These are phyloP conservation scores for Umbelopsis isabellina DNA, from an alignment of 192 early-diverging fungal genomes.

Conservation along the genomic window DNA sequence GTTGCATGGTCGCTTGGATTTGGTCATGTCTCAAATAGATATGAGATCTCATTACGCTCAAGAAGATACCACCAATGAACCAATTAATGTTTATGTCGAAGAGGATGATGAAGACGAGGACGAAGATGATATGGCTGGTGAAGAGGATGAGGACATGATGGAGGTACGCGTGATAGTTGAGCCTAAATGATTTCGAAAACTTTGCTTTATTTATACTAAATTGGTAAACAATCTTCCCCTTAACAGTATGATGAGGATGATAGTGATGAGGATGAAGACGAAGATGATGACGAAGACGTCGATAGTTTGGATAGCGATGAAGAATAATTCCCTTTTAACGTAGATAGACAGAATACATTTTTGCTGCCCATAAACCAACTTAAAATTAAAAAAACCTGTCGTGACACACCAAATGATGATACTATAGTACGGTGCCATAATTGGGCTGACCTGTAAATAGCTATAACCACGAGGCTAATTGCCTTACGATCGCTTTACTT, in stretches of 20 bases:
- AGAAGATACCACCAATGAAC: constrained; percentile 41
- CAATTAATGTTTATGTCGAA: constrained; percentile 53
- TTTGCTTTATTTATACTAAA: background rate
- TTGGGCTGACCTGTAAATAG: background rate
- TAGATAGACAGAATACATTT: constrained; percentile 9
- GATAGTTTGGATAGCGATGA: constrained; percentile 21
- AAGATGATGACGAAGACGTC: constrained; percentile 27
- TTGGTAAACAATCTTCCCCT: too few species aligned
- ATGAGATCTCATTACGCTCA: constrained; percentile 39
- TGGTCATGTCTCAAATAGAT: constrained; percentile 54
- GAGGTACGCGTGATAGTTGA: background rate
- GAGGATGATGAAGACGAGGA: constrained; percentile 40
- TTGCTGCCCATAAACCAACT: background rate
- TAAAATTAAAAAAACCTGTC: background rate
- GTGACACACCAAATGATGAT: constrained; percentile 2
- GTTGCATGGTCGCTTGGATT: constrained; percentile 54
- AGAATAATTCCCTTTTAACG: constrained; percentile 8
- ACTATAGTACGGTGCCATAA: background rate
- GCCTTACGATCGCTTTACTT: background rate
- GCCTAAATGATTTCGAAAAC: background rate
- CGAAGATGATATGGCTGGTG: constrained; percentile 24
- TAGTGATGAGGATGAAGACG: constrained; percentile 30
- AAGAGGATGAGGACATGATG: constrained; percentile 26
- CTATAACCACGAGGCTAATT: constrained; percentile 11
- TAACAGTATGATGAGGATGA: constrained; percentile 22